Evolutionary conservation across 768 basidiomycete species (phyloP).

Genomic region (Leccinum incarnatum): DNA sequence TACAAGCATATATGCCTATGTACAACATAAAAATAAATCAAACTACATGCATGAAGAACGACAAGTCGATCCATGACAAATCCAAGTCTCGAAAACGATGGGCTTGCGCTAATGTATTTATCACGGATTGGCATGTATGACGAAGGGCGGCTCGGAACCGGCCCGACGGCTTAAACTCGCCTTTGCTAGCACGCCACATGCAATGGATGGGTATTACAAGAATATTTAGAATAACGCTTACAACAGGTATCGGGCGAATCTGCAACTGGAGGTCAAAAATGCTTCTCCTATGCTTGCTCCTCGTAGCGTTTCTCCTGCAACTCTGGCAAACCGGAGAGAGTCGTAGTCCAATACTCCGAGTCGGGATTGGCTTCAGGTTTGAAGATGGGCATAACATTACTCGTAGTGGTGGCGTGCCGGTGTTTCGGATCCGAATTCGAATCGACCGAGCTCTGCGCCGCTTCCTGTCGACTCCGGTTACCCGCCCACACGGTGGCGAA

Average conservation of each 20-base stretch:
- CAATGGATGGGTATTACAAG: neutral
- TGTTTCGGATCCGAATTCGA: neutral
- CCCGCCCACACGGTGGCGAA: conserved; percentile 7
- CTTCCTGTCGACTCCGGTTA: neutral
- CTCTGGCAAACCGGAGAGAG: neutral
- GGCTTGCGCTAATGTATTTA: neutral
- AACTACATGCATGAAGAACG: too few species aligned
- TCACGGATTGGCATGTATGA: neutral
- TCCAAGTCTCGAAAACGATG: neutral
- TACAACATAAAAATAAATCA: too few species aligned
- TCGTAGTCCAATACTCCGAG: neutral
- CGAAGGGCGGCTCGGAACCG: neutral
- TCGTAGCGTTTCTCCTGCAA: neutral
- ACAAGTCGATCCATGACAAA: too few species aligned
- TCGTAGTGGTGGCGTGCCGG: neutral
- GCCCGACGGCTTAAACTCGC: neutral
- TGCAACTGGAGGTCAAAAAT: neutral
- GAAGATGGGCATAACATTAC: neutral
- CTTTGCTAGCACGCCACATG: neutral
- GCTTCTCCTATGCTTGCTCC: neutral
- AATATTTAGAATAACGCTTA: neutral
- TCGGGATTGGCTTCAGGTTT: neutral
- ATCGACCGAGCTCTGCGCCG: neutral
- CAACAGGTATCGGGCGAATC: neutral
- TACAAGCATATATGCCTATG: too few species aligned